Base-by-base conservation (phyloP, 2,329 filamentous ascomycete genomes). In the Malbranchea zuffiana region DNA sequence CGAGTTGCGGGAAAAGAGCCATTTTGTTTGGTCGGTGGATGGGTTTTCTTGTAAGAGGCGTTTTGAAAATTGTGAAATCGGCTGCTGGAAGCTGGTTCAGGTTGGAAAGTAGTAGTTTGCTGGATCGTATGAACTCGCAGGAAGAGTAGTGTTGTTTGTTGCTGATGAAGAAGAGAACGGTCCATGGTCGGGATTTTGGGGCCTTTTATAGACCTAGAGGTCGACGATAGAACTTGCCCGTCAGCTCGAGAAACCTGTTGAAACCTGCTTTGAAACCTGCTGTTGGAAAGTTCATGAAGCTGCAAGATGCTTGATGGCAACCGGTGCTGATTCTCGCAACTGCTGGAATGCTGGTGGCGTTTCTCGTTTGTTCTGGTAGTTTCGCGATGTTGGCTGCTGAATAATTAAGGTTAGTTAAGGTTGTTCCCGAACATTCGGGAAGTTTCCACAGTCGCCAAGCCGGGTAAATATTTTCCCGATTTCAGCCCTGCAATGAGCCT, bases 1-100 rank as follows among this genome's bases (percentile, higher is more conserved):
- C 45, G 37, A 59, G 49, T 43, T 52, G 53, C 29, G 60, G 49
- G 37, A 61, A 54, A 51, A 62, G 58, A 35, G 59, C 50, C 62
- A 66, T 65, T 32, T 45, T 57, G 46, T 42, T 46, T 38, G 47
- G 42, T 44, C 33, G 35, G 32, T 39, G 13, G 15, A 25, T 16
- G 27, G 28, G 8, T 21, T 28, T 32, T 26, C 16, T 10, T 25
- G 32, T 11, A 16, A 23, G 13, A 17, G 37, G 33, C 18, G 25
- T 37, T 29, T 40, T 39, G 23, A 8, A 27, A 17, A 31, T 25
- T 37, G 17, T 37, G 8, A 30, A 18, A 17, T 32, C 28, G 15
- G 28, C 17, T 11, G 29, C 31, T 33, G 32, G 29, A 28, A 36
- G 18, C 15, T 25, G 40, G 24, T 27, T 40, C 30, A 40, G 28